phyloP scores from a whole-genome alignment of 441 rosid species.

The Gossypium lobatum region DNA sequence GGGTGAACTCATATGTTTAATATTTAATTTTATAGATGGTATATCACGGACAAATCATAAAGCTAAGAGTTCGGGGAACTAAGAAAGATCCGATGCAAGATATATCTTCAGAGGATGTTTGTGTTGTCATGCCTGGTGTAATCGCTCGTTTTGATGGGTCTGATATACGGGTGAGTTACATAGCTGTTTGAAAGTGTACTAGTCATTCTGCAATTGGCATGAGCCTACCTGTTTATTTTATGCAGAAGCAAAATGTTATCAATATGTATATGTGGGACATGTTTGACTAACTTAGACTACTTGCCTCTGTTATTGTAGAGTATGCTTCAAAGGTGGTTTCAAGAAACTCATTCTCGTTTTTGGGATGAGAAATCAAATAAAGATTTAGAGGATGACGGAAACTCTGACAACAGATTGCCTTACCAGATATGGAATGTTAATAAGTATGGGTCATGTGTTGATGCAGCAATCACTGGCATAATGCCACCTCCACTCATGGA shows the following conservation, averaged over 20 bases:
- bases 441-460: conserved; percentile 71
- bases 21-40: conserved; percentile 40
- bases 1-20: background rate
- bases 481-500: conserved; percentile 94
- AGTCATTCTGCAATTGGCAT: background rate
- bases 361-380: conserved; percentile 59
- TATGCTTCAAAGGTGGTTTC: conserved; percentile 62
- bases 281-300: background rate
- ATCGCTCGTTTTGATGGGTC: conserved; percentile 86
- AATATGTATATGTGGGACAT: background rate
- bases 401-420: conserved; percentile 44
- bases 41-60: conserved; percentile 54
- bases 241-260: background rate
- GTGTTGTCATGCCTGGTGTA: conserved; percentile 65
- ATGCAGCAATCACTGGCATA: conserved; percentile 81
- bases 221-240: background rate
- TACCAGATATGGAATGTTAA: conserved; percentile 84
- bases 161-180: conserved; percentile 49
- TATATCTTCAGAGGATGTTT: conserved; percentile 26
- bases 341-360: conserved; percentile 53
- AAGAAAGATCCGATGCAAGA: conserved; percentile 40
- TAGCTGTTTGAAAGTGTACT: background rate
- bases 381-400: conserved; percentile 35
- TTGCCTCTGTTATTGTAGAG: conserved; percentile 33
- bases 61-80: conserved; percentile 66